Conservation (phyloP, 805 yeast species). For the Ogataea siamensis region DNA sequence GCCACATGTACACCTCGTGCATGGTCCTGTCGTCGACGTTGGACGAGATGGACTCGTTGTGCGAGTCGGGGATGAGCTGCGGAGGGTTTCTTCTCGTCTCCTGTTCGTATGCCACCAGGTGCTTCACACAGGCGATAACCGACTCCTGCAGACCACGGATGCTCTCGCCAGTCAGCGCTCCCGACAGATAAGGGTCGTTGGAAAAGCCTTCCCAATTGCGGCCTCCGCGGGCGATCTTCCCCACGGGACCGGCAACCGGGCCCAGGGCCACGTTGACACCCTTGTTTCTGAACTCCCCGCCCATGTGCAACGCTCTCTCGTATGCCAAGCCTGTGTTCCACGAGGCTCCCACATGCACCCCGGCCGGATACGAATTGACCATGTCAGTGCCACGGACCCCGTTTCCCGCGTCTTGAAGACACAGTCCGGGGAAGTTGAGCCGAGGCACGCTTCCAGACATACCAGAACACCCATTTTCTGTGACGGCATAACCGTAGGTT, state of each 20-base stretch:
- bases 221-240: constrained; percentile 61
- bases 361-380: constrained; percentile 57
- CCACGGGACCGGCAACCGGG: constrained; percentile 60
- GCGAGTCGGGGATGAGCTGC: constrained; percentile 36
- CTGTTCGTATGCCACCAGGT: constrained; percentile 60
- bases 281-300: constrained; percentile 50
- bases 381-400: constrained; percentile 59
- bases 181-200: constrained; percentile 60
- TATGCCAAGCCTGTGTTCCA: constrained; percentile 52
- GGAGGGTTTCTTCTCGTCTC: constrained; percentile 49
- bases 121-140: constrained; percentile 55
- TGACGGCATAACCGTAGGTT: constrained; percentile 45
- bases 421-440: constrained; percentile 50
- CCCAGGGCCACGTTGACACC: constrained; percentile 57
- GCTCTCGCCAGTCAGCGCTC: constrained; percentile 50
- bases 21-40: constrained; percentile 58
- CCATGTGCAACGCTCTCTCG: constrained; percentile 55
- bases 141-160: constrained; percentile 59
- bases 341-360: constrained; percentile 56
- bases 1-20: constrained; percentile 65
- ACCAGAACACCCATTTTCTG: constrained; percentile 29
- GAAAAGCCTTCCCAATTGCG: constrained; percentile 66
- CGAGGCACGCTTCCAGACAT: constrained; percentile 65
- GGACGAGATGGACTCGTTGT: constrained; percentile 44
- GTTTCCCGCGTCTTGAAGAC: constrained; percentile 62